Conservation (phyloP, 139 green algal genomes). For the Edaphochlamys debaryana region DNA sequence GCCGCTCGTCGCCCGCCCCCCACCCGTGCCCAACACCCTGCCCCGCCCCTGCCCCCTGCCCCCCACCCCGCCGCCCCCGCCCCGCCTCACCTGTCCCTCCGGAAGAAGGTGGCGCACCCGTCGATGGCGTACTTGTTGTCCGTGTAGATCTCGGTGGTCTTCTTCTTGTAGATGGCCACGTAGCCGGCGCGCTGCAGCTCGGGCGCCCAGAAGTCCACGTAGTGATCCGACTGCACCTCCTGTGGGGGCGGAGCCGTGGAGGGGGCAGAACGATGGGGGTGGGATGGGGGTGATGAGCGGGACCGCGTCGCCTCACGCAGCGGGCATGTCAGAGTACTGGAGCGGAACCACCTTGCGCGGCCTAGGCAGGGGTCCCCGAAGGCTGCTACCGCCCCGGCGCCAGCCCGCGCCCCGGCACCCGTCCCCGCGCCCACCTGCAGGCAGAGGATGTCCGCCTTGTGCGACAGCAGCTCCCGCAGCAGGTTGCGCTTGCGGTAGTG, state of each 20-base stretch:
- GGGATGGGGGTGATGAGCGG: too few species aligned
- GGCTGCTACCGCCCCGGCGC: too few species aligned
- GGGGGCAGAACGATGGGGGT: too few species aligned
- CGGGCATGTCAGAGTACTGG: too few species aligned
- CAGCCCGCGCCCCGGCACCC: too few species aligned
- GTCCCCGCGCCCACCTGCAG: slow-evolving; percentile 76
- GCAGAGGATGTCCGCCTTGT: slow-evolving; percentile 96
- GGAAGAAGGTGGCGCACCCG: slow-evolving; percentile 98
- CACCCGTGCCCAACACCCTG: too few species aligned
- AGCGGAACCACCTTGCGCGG: too few species aligned
- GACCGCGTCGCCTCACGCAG: too few species aligned
- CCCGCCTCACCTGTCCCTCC: slow-evolving; percentile 35
- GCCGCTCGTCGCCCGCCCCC: too few species aligned
- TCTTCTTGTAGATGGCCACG: slow-evolving; percentile 98
- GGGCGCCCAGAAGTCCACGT: slow-evolving; percentile 63
- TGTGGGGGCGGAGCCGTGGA: background rate
- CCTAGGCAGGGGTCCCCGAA: too few species aligned
- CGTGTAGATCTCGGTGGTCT: slow-evolving; percentile 94
- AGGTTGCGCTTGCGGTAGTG: slow-evolving; percentile 94
- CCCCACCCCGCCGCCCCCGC: too few species aligned
- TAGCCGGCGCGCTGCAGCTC: slow-evolving; percentile 93
- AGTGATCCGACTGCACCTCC: slow-evolving; percentile 96
- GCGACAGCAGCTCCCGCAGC: slow-evolving; percentile 89
- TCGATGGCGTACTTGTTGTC: slow-evolving; percentile 94
- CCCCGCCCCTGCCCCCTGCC: too few species aligned